Conservation (phyloP, 2,329 filamentous ascomycete species). For the Xylaria sp. region DNA sequence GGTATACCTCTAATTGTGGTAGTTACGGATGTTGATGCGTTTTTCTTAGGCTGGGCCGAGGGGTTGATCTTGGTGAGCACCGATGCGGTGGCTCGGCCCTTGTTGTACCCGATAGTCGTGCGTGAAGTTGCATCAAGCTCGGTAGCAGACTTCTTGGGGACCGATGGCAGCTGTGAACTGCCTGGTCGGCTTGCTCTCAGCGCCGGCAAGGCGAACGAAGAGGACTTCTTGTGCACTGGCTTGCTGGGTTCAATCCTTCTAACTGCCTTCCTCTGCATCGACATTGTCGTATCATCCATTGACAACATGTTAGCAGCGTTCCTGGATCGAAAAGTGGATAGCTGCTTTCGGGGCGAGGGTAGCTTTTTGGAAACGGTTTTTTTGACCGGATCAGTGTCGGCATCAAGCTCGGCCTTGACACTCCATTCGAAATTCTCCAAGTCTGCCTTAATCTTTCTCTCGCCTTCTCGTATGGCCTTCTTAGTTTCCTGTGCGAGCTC, state of each 20-base stretch:
- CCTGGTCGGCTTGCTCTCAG: slow-evolving; percentile 41
- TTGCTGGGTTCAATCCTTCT: slow-evolving; percentile 35
- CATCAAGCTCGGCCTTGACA: slow-evolving; percentile 59
- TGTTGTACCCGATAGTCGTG: slow-evolving; percentile 84
- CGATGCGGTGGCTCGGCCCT: slow-evolving; percentile 66
- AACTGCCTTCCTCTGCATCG: slow-evolving; percentile 39
- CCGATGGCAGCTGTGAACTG: slow-evolving; percentile 46
- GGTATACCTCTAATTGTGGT: slow-evolving; percentile 28
- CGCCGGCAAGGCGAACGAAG: slow-evolving; percentile 37
- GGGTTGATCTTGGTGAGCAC: slow-evolving; percentile 49
- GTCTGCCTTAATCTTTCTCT: slow-evolving; percentile 71
- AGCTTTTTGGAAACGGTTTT: slow-evolving; percentile 31
- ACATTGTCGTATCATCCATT: slow-evolving; percentile 45
- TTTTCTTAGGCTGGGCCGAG: slow-evolving; percentile 30
- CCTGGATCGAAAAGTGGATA: slow-evolving; percentile 61
- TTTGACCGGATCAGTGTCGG: slow-evolving; percentile 35
- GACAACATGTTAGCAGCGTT: slow-evolving; percentile 60
- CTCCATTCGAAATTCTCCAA: slow-evolving; percentile 68
- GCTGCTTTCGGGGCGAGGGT: slow-evolving; percentile 36
- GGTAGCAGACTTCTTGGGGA: slow-evolving; percentile 55
- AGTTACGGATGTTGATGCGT: neutral
- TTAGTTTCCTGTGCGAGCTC: slow-evolving; percentile 62
- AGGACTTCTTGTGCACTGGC: slow-evolving; percentile 35
- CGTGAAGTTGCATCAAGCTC: slow-evolving; percentile 73
- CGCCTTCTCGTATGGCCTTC: slow-evolving; percentile 60